Percentiles rank a stretch among this genome's conserved stretches.
phyloP scores from a whole-genome alignment of 768 basidiomycete genomes.

The Psilocybe cyanescens region DNA sequence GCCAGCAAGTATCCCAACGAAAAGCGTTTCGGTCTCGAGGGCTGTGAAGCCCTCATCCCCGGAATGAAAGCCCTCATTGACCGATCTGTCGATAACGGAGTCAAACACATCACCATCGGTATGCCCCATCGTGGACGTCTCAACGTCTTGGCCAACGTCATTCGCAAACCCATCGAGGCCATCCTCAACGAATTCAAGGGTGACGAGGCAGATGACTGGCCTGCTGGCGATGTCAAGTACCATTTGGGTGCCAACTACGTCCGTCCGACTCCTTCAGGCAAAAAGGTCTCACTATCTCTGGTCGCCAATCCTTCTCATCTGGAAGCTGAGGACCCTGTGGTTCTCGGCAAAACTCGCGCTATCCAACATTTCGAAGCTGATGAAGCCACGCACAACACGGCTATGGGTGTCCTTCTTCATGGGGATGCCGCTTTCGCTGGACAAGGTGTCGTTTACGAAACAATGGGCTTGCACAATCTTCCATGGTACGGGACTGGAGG shows the following conservation, averaged over 20 bases:
- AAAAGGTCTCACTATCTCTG: constrained; percentile 95
- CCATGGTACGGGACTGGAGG: constrained; percentile 97
- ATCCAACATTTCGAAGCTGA: constrained; percentile 95
- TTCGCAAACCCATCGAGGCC: constrained; percentile 97
- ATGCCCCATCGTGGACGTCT: constrained; percentile 99
- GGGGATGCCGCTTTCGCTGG: constrained; percentile 99
- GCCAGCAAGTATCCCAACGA: constrained; percentile 99
- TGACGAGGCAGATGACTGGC: constrained; percentile 65
- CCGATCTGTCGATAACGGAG: constrained; percentile 94
- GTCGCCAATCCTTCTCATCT: constrained; percentile 99
- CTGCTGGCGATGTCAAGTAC: constrained; percentile 98
- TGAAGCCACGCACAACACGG: constrained; percentile 75
- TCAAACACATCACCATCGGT: constrained; percentile 95
- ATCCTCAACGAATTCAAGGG: constrained; percentile 97
- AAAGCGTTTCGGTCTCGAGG: constrained; percentile 98
- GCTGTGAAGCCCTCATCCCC: constrained; percentile 95
- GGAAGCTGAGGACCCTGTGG: constrained; percentile 96
- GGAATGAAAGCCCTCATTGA: constrained; percentile 99
- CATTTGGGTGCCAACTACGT: constrained; percentile 99
- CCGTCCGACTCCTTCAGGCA: constrained; percentile 96
- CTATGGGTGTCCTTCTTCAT: constrained; percentile 95
- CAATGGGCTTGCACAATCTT: constrained; percentile 96
- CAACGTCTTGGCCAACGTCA: constrained; percentile 97
- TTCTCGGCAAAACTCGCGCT: constrained; percentile 98
- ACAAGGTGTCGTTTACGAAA: constrained; percentile 98